Percentiles rank a stretch among this genome's conserved stretches.
phyloP scores from a whole-genome alignment of 148 eudicot species.

The Salicornia ramosissima region DNA sequence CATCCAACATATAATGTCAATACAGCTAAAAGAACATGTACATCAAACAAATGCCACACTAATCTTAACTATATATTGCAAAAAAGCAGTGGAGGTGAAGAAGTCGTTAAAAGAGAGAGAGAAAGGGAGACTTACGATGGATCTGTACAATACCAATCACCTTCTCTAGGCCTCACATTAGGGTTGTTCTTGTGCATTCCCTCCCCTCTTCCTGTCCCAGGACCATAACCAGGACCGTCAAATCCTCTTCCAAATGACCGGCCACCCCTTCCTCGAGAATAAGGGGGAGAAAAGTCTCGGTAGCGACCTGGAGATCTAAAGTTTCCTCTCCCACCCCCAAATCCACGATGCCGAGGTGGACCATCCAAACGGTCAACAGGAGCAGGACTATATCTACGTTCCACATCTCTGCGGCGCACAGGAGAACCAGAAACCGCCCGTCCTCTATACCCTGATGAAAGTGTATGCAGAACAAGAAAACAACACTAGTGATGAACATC shows the following conservation, averaged over 20 bases:
- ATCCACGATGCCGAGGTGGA: constrained; percentile 58
- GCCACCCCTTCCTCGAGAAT: constrained; percentile 70
- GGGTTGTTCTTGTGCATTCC: constrained; percentile 57
- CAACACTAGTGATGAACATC: constrained; percentile 34
- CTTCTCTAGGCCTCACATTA: constrained; percentile 90
- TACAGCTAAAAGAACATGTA: neutral
- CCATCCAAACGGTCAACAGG: constrained; percentile 49
- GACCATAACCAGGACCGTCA: constrained; percentile 56
- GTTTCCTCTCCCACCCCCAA: constrained; percentile 53
- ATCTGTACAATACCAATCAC: constrained; percentile 87
- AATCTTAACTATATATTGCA: no score
- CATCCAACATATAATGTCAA: neutral
- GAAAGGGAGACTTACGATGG: constrained; percentile 53
- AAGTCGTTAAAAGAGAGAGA: neutral
- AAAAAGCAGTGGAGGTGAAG: neutral
- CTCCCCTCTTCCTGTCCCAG: constrained; percentile 51
- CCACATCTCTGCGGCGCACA: constrained; percentile 64
- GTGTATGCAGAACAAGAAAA: constrained; percentile 32
- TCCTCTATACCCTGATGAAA: constrained; percentile 79
- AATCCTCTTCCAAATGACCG: constrained; percentile 58
- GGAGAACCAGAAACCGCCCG: constrained; percentile 87
- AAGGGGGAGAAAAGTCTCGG: constrained; percentile 70
- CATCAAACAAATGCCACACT: no score
- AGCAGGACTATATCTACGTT: constrained; percentile 65
- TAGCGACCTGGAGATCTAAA: constrained; percentile 54